Percentiles rank a stretch among this genome's conserved stretches.
Conservation (phyloP, 345 rosid species). For the Eucalyptus pauciflora region DNA sequence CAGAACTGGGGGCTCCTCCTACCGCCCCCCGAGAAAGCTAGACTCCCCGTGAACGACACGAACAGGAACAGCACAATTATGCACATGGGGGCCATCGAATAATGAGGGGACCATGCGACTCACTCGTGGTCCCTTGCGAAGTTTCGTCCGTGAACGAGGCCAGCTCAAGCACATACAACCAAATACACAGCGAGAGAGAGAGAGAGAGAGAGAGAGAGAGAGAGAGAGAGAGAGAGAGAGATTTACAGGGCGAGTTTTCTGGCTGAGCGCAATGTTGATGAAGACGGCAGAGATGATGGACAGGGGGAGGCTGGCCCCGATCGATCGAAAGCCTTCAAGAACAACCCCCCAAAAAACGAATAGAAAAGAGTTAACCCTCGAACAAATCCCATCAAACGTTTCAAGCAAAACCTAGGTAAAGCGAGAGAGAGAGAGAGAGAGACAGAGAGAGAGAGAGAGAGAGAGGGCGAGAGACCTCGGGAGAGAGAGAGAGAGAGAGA, state of each 20-base stretch:
- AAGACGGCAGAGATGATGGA: slow-evolving; percentile 19
- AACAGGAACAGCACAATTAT: not conserved
- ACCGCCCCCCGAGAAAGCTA: not conserved
- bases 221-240: not conserved
- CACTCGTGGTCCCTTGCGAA: not conserved
- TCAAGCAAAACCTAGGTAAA: not conserved
- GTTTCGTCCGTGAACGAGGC: not conserved
- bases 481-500: not conserved
- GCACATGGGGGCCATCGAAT: not conserved
- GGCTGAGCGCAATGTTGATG: slow-evolving; percentile 37
- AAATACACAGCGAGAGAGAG: not conserved
- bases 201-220: not conserved
- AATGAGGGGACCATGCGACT: not conserved
- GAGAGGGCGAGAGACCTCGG: slow-evolving; percentile 19
- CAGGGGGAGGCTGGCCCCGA: slow-evolving; percentile 30
- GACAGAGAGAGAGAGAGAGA: not conserved
- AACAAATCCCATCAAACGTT: not conserved
- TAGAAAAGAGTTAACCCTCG: not conserved
- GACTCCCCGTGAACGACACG: not conserved
- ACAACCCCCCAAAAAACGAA: not conserved
- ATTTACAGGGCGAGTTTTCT: slow-evolving; percentile 47
- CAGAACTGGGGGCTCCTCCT: not conserved
- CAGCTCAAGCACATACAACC: not conserved
- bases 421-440: not conserved
- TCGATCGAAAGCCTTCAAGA: slow-evolving; percentile 44